A percentile compares a stretch with the other conserved stretches of the same genome.
Conservation (phyloP, 2,329 filamentous ascomycete species). For the Geoglossum cookeanum region DNA sequence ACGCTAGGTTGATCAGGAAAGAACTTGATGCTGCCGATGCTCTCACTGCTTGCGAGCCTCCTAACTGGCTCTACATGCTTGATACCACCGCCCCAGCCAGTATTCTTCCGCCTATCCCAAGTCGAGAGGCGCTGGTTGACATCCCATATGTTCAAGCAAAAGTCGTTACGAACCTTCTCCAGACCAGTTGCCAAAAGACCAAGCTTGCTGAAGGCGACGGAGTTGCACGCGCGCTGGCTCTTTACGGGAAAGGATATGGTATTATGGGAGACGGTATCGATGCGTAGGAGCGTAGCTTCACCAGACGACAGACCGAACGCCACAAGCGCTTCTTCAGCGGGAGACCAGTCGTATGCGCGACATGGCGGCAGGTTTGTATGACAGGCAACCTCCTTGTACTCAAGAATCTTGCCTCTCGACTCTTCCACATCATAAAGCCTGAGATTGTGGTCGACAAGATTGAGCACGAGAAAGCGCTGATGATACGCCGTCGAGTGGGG, state of each 20-base stretch:
- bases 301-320: slow-evolving; percentile 59
- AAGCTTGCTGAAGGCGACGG: slow-evolving; percentile 57
- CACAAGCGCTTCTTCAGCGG: slow-evolving; percentile 42
- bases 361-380: slow-evolving; percentile 39
- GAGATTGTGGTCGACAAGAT: slow-evolving; percentile 39
- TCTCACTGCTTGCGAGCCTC: slow-evolving; percentile 42
- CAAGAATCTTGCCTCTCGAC: slow-evolving; percentile 20
- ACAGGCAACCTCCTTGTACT: slow-evolving; percentile 33
- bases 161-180: slow-evolving; percentile 64
- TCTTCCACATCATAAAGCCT: slow-evolving; percentile 33
- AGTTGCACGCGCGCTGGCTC: slow-evolving; percentile 59
- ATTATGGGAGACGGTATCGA: slow-evolving; percentile 50
- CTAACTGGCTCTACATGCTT: slow-evolving; percentile 27
- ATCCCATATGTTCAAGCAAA: slow-evolving; percentile 70
- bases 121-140: slow-evolving; percentile 39
- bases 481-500: slow-evolving; percentile 32
- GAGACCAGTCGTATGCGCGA: slow-evolving; percentile 47
- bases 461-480: slow-evolving; percentile 41
- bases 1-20: slow-evolving; percentile 60
- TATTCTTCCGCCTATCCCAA: slow-evolving; percentile 25
- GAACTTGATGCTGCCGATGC: slow-evolving; percentile 69
- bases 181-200: slow-evolving; percentile 60
- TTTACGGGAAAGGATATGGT: slow-evolving; percentile 50
- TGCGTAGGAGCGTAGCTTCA: slow-evolving; percentile 52
- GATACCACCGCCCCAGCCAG: slow-evolving; percentile 15